Base-by-base conservation (phyloP, 2,329 filamentous ascomycete species). In the Rhinocladiella mackenziei region DNA sequence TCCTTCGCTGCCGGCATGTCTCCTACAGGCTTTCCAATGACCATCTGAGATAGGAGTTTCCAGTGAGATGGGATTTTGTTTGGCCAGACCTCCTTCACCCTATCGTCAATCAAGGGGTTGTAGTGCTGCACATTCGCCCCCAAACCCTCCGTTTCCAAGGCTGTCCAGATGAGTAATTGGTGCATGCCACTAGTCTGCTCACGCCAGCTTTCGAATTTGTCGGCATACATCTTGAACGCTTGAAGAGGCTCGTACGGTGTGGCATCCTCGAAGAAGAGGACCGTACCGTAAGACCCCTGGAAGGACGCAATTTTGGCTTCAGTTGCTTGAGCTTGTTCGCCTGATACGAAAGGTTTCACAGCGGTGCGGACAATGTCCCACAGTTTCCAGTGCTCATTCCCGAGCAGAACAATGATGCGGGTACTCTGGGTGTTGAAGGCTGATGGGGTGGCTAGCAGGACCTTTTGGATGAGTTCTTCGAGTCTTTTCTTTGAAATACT, bases 111-210 rank as follows among this genome's bases (percentile, higher is more conserved):
- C 44, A 94, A 67, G 15, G 87, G 87, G 76, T 88, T 91, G 75
- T 94, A 94, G 73, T 95, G 88, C 76, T 94, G 88, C 43, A 94
- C 75, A 74, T 89, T 94, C 62, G 83, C 84, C 54, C 87, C 87
- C 43, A 94, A 77, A 18, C 88, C 88, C 63, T 92, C 86, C 48
- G 82, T 75, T 70, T 89, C 85, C 45, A 95, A 78, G 2, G 83
- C 84, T 14, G 82, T 82, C 89, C 89, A 94, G 56, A 88, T 64
- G 53, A 80, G 72, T 68, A 78, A n/a, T n/a, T n/a, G n/a, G n/a
- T 86, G 77, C 81, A 95, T 95, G 65, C 77, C 89, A 64, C 76
- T 77, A 51, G 81, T 80, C 69, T 95, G 86, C 51, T 76, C 71
- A 44, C 81, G 80, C 86, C 86, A 94, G 57, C 62, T 60, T 51